phyloP scores from a whole-genome alignment of 805 yeast species.

The Sugiyamaella smithiae region DNA sequence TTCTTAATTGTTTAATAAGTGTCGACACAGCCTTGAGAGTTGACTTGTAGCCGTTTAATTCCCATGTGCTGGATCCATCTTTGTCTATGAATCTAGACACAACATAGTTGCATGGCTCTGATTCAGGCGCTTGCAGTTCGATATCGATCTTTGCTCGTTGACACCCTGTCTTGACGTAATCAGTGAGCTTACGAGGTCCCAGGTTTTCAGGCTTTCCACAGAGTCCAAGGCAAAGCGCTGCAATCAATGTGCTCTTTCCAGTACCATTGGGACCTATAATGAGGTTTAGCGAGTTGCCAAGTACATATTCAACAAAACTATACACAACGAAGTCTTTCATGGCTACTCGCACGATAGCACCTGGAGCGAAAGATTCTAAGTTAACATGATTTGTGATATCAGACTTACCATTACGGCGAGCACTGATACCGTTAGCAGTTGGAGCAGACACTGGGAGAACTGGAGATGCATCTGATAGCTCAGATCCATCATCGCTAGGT shows the following conservation, averaged over 20 bases:
- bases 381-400: neutral
- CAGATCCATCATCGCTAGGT: conserved; percentile 3
- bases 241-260: conserved; percentile 89
- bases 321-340: conserved; percentile 66
- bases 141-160: conserved; percentile 47
- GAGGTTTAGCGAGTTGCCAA: conserved; percentile 84
- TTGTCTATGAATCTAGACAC: conserved; percentile 38
- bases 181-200: conserved; percentile 59
- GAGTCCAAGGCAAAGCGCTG: conserved; percentile 86
- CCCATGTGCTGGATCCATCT: conserved; percentile 32
- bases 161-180: conserved; percentile 71
- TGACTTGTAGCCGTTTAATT: conserved; percentile 33
- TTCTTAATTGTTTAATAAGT: conserved; percentile 51
- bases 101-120: conserved; percentile 25
- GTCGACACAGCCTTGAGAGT: conserved; percentile 41
- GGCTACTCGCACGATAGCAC: conserved; percentile 49
- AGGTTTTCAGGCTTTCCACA: conserved; percentile 63
- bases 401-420: no score
- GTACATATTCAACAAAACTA: conserved; percentile 57
- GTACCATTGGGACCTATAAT: conserved; percentile 96
- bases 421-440: no score
- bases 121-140: conserved; percentile 42
- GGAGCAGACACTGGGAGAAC: neutral
- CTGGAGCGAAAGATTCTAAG: conserved; percentile 41
- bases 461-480: neutral